Evolutionary conservation across 2,329 filamentous ascomycete species (phyloP).

Genomic region (Microdochium trichocladiopsis): DNA sequence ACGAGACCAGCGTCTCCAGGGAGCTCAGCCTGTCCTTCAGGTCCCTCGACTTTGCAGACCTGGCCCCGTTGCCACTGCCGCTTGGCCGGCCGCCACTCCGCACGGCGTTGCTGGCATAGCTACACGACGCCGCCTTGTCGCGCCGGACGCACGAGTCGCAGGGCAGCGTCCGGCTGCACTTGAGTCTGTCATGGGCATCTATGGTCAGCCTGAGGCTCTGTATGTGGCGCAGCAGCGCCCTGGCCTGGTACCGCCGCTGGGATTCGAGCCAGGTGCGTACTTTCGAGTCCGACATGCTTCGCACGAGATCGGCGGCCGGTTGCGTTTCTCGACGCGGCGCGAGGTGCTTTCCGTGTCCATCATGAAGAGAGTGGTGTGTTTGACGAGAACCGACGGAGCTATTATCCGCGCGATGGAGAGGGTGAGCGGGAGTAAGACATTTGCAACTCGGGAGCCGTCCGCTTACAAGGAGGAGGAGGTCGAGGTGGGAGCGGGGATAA

Average conservation of each 20-base stretch:
- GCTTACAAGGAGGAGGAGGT: too few relatives aligned
- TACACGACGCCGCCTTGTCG: conserved; percentile 14
- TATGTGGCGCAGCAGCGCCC: background rate
- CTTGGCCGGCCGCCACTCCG: conserved; percentile 3
- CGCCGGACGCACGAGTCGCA: conserved; percentile 21
- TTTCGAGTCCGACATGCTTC: conserved; percentile 24
- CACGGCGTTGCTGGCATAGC: conserved; percentile 21
- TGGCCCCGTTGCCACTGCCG: background rate
- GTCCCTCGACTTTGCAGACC: conserved; percentile 2
- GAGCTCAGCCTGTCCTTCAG: conserved; percentile 17
- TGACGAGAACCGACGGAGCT: too few relatives aligned
- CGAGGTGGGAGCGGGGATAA: conserved; percentile 4
- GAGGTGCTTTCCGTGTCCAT: background rate
- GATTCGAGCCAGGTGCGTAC: conserved; percentile 9
- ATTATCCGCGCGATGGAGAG: too few relatives aligned
- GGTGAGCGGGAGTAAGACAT: too few relatives aligned
- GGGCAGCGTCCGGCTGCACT: conserved; percentile 21
- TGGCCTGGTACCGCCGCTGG: background rate
- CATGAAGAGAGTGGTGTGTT: background rate
- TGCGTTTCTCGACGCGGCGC: conserved; percentile 21
- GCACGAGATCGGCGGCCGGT: conserved; percentile 24
- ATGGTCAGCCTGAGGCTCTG: background rate
- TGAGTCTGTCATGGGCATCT: conserved; percentile 13
- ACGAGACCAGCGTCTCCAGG: conserved; percentile 18
- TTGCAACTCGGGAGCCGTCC: too few relatives aligned